A percentile compares a stretch with the other conserved stretches of the same genome.
These are phyloP conservation scores for Vanilla planifolia DNA, from an alignment of 106 monocot species.

Conservation along the genomic window DNA sequence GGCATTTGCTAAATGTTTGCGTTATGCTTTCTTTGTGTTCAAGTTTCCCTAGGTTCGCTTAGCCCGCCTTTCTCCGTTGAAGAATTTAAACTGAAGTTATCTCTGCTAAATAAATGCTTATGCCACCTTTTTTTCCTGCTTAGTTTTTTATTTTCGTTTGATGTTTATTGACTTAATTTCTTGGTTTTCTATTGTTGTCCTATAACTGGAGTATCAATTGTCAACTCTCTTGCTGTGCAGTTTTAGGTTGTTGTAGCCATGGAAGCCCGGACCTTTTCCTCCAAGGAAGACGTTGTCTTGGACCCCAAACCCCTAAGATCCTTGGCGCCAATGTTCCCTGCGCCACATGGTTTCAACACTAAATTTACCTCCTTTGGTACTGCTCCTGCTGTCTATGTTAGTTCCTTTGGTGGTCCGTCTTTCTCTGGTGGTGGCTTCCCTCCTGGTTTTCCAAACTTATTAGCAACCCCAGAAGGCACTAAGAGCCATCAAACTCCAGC, in stretches of 20 bases:
- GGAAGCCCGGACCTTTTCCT: conserved; percentile 1
- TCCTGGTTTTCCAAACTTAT: not conserved
- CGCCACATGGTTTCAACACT: conserved; percentile 38
- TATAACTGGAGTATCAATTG: too few relatives aligned
- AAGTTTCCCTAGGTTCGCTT: too few relatives aligned
- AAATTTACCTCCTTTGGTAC: conserved; percentile 17
- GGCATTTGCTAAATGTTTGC: too few relatives aligned
- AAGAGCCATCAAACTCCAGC: not conserved
- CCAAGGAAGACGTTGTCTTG: conserved; percentile 16
- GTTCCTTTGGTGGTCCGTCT: conserved; percentile 22
- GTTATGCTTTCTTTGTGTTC: too few relatives aligned
- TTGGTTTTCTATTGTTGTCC: too few relatives aligned
- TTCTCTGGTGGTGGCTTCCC: not conserved
- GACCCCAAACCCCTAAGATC: conserved; percentile 70
- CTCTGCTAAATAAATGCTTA: too few relatives aligned
- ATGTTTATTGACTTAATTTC: too few relatives aligned
- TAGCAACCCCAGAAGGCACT: not conserved
- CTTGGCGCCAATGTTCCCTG: conserved; percentile 77
- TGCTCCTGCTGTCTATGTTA: conserved; percentile 50
- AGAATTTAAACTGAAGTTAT: too few relatives aligned
- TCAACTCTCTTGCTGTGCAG: not conserved
- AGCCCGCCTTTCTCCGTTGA: too few relatives aligned
- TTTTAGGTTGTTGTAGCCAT: not conserved
- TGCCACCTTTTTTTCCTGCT: too few relatives aligned
- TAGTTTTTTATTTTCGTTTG: too few relatives aligned